Evolutionary conservation across 768 basidiomycete genomes (phyloP).

Genomic region (Sporobolomyces phaffii): DNA sequence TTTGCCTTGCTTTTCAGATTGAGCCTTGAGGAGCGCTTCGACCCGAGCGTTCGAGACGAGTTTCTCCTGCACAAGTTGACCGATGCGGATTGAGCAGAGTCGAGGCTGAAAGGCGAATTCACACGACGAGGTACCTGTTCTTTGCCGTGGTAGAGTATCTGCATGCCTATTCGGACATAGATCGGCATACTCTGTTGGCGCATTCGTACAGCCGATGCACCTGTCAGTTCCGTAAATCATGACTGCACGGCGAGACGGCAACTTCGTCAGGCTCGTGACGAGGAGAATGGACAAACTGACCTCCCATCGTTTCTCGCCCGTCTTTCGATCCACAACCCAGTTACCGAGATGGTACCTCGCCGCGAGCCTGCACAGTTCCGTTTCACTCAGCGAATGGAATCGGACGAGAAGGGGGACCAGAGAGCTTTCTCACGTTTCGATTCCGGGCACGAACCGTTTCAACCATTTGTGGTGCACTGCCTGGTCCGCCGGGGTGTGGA

Average conservation of each 20-base stretch:
- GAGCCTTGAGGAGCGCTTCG: slow-evolving; percentile 22
- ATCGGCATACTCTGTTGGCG: slow-evolving; percentile 31
- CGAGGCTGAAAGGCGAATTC: neutral
- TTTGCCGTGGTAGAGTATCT: slow-evolving; percentile 28
- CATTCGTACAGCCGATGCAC: no score
- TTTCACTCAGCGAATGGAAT: no score
- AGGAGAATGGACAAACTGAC: neutral
- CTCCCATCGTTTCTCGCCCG: slow-evolving; percentile 22
- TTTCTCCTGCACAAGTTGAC: slow-evolving; percentile 1
- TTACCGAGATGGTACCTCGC: slow-evolving; percentile 14
- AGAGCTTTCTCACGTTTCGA: slow-evolving; percentile 12
- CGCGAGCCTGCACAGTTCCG: slow-evolving; percentile 9
- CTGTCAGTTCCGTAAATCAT: no score
- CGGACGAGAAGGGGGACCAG: no score
- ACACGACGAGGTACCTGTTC: slow-evolving; percentile 14
- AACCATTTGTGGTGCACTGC: slow-evolving; percentile 21
- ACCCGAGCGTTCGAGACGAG: neutral
- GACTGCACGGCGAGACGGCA: no score
- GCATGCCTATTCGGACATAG: slow-evolving; percentile 37
- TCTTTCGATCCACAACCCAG: slow-evolving; percentile 14
- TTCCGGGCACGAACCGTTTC: slow-evolving; percentile 1
- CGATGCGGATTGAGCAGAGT: no score
- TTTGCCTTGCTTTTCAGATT: slow-evolving; percentile 27
- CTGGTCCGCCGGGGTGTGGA: slow-evolving; percentile 15
- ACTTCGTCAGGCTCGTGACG: neutral